Evolutionary conservation across 306 rosid genomes (phyloP).

Genomic region (Alnus rubra): DNA sequence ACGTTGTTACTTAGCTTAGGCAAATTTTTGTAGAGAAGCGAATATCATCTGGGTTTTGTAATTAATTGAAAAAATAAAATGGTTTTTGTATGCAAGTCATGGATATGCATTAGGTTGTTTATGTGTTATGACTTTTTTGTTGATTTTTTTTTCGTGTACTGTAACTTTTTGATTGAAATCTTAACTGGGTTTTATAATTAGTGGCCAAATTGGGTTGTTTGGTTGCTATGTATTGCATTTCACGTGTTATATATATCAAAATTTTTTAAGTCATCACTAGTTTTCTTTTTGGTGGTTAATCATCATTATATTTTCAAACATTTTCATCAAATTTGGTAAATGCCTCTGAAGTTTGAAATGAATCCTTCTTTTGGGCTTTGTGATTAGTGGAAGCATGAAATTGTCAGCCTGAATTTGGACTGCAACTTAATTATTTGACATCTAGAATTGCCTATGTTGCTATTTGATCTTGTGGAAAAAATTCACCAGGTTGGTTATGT

Average conservation of each 20-base stretch:
- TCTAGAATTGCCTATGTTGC: neutral
- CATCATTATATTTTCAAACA: too few species aligned
- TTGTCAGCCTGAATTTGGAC: neutral
- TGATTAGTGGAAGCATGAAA: neutral
- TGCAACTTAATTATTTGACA: neutral
- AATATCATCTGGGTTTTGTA: neutral
- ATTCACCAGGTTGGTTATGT: neutral
- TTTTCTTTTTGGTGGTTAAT: too few species aligned
- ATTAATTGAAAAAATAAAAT: neutral
- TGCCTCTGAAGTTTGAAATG: neutral
- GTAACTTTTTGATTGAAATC: neutral
- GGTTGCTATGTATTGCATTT: neutral
- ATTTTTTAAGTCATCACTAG: neutral
- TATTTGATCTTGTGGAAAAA: neutral
- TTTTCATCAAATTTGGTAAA: neutral
- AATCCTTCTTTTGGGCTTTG: neutral
- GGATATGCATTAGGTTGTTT: neutral
- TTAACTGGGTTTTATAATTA: neutral
- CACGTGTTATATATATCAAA: neutral
- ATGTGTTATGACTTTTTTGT: neutral
- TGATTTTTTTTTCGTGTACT: neutral
- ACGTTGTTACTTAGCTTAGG: too few species aligned
- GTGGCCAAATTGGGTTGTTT: neutral
- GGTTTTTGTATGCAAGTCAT: neutral
- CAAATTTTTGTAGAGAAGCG: neutral